phyloP scores from a whole-genome alignment of 2,329 filamentous ascomycete species.

The Leptographium lundbergii region DNA sequence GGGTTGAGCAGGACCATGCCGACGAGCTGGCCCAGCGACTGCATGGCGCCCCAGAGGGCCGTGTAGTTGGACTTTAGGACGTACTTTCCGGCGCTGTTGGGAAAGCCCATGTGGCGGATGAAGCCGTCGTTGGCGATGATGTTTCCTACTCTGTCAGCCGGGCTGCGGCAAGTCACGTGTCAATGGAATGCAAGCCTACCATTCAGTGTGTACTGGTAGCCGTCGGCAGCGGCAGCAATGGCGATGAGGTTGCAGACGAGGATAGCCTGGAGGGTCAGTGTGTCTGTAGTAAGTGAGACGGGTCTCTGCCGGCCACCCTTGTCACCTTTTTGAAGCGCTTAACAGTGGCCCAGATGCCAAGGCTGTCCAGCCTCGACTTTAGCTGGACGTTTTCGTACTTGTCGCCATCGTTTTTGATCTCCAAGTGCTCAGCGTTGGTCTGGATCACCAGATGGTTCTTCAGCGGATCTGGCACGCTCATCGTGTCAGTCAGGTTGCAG shows the following conservation, averaged over 20 bases:
- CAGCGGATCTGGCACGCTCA: neutral
- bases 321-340: constrained; percentile 6
- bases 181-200: too few species aligned
- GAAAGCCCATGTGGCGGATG: constrained; percentile 9
- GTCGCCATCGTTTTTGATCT: neutral
- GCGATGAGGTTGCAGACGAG: constrained; percentile 8
- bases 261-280: constrained; percentile 1
- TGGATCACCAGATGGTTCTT: neutral
- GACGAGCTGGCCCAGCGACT: constrained; percentile 10
- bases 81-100: constrained; percentile 3
- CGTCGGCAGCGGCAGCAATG: constrained; percentile 8
- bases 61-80: constrained; percentile 8
- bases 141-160: constrained; percentile 3
- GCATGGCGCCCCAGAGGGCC: constrained; percentile 9
- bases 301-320: too few species aligned
- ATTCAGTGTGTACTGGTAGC: constrained; percentile 7
- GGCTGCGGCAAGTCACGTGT: neutral
- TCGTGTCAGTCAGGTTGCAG: neutral
- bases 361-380: constrained; percentile 7
- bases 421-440: neutral
- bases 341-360: constrained; percentile 3
- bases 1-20: constrained; percentile 9
- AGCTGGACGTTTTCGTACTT: constrained; percentile 1
- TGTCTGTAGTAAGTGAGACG: too few species aligned
- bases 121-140: constrained; percentile 10